Evolutionary conservation across 768 basidiomycete species (phyloP).

Genomic region (Exidia glandulosa): DNA sequence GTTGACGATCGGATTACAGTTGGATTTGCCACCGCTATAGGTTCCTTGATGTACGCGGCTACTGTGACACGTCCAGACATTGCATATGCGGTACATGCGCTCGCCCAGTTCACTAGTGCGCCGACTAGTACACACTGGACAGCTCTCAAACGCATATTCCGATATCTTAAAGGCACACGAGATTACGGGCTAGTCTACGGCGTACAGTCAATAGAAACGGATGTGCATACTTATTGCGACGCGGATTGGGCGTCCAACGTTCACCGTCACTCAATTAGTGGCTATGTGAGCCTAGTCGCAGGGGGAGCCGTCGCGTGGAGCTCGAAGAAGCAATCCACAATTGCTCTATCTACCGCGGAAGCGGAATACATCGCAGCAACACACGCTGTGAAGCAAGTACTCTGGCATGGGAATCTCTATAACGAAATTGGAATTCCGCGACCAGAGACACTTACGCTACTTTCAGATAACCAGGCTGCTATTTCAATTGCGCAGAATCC

Average conservation of each 20-base stretch:
- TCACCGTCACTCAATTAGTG: slow-evolving; percentile 20
- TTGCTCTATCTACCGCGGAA: slow-evolving; percentile 30
- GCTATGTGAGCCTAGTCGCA: slow-evolving; percentile 21
- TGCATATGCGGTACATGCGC: slow-evolving; percentile 14
- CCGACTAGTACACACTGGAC: slow-evolving; percentile 15
- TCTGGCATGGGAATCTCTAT: slow-evolving; percentile 18
- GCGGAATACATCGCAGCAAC: slow-evolving; percentile 32
- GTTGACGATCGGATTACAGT: too few species aligned
- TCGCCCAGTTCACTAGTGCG: slow-evolving; percentile 14
- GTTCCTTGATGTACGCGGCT: slow-evolving; percentile 21
- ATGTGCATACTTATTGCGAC: slow-evolving; percentile 18
- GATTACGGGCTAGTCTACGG: slow-evolving; percentile 7
- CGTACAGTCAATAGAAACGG: neutral
- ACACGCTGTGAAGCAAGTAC: slow-evolving; percentile 22
- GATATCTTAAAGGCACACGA: slow-evolving; percentile 18
- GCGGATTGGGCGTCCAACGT: slow-evolving; percentile 20
- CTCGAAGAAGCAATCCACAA: slow-evolving; percentile 26
- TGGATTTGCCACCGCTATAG: slow-evolving; percentile 6
- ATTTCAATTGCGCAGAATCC: slow-evolving; percentile 18
- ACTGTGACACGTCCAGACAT: slow-evolving; percentile 25
- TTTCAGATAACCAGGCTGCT: slow-evolving; percentile 12
- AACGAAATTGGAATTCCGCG: too few species aligned
- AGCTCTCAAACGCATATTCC: slow-evolving; percentile 16
- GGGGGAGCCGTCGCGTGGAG: slow-evolving; percentile 31
- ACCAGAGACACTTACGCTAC: neutral